phyloP scores from a whole-genome alignment of 1,284 basidiomycete species.

The Trichosporon sp. region DNA sequence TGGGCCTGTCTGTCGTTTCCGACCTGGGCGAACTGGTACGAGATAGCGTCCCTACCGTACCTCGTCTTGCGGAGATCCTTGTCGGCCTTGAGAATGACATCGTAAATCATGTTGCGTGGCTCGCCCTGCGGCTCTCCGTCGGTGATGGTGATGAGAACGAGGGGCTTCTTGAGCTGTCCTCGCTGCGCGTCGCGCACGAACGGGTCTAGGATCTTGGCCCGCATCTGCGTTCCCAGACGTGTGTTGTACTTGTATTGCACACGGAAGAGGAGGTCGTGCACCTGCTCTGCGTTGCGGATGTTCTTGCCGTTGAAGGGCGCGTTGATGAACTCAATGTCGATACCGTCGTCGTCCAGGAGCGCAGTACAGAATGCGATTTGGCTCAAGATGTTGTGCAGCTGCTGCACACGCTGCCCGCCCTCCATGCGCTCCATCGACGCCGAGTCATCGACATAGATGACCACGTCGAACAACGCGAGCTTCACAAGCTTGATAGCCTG shows the following conservation, averaged over 20 bases:
- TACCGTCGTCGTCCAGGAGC: slow-evolving; percentile 58
- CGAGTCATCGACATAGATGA: slow-evolving; percentile 57
- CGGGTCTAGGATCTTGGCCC: slow-evolving; percentile 58
- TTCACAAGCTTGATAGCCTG: slow-evolving; percentile 55
- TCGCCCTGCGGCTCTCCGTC: slow-evolving; percentile 38
- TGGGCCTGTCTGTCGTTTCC: slow-evolving; percentile 29
- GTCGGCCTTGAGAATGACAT: slow-evolving; percentile 26
- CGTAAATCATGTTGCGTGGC: slow-evolving; percentile 15
- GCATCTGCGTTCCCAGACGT: slow-evolving; percentile 32
- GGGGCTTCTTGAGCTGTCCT: slow-evolving; percentile 55
- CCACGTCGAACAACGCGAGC: slow-evolving; percentile 54
- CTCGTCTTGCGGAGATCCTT: slow-evolving; percentile 23
- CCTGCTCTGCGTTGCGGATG: slow-evolving; percentile 50
- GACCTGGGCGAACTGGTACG: slow-evolving; percentile 28
- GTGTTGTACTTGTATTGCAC: slow-evolving; percentile 21
- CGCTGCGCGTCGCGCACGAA: slow-evolving; percentile 54
- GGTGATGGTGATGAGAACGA: slow-evolving; percentile 56
- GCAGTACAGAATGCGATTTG: slow-evolving; percentile 52
- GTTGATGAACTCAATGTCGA: slow-evolving; percentile 58
- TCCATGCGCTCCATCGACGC: slow-evolving; percentile 57
- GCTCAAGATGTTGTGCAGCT: slow-evolving; percentile 55
- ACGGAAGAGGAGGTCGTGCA: slow-evolving; percentile 22
- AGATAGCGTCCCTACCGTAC: slow-evolving; percentile 27
- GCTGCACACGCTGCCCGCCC: slow-evolving; percentile 54
- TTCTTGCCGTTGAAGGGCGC: slow-evolving; percentile 55